Percentiles rank a stretch among this genome's conserved stretches.
Conservation (phyloP, 768 basidiomycete genomes). For the Tulasnella sp. region DNA sequence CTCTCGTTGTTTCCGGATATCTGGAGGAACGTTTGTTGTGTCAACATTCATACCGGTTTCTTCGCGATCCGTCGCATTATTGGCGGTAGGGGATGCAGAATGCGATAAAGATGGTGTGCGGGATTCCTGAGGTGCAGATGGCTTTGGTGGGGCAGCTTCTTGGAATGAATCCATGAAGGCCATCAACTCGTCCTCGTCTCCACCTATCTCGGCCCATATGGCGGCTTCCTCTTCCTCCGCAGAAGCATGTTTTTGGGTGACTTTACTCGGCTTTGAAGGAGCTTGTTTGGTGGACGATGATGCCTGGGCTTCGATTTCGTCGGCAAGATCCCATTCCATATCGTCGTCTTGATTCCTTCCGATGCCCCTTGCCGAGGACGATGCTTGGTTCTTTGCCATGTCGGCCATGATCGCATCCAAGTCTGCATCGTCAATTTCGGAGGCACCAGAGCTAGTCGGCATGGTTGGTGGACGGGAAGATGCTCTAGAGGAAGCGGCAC, state of each 20-base stretch:
- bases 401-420: constrained; percentile 32
- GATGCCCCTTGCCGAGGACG: constrained; percentile 28
- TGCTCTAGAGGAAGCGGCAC: not conserved
- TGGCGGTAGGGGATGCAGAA: not conserved
- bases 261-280: constrained; percentile 10
- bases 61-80: constrained; percentile 13
- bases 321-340: constrained; percentile 56
- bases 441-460: constrained; percentile 13
- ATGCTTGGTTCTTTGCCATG: constrained; percentile 31
- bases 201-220: constrained; percentile 15
- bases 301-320: constrained; percentile 49
- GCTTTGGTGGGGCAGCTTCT: not conserved
- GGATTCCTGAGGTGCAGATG: not conserved
- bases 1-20: constrained; percentile 11
- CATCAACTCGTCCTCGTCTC: constrained; percentile 22
- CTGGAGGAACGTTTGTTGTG: not conserved
- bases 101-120: not conserved
- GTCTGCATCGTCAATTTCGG: constrained; percentile 29
- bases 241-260: not conserved
- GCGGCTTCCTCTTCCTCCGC: constrained; percentile 12
- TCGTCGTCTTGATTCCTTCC: constrained; percentile 53
- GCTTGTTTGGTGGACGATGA: constrained; percentile 11
- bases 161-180: not conserved
- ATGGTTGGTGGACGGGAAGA: constrained; percentile 10
- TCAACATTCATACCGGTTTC: constrained; percentile 10